phyloP scores from a whole-genome alignment of 2,329 filamentous ascomycete genomes.

The Arachnomyces sp. region DNA sequence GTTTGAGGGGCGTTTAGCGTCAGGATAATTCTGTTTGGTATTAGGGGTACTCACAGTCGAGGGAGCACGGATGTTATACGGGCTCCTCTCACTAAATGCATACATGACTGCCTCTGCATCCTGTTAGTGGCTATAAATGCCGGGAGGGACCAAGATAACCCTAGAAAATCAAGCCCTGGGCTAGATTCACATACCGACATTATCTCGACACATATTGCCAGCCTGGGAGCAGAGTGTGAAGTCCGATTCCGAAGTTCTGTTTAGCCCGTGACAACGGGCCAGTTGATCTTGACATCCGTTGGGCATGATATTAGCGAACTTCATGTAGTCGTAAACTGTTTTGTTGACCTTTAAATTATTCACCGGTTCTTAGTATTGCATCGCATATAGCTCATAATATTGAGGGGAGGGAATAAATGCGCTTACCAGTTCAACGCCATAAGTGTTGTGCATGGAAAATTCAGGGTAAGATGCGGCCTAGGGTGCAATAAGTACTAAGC shows the following conservation, averaged over 20 bases:
- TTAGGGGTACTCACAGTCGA: constrained; percentile 19
- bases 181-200: constrained; percentile 37
- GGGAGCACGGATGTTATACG: constrained; percentile 55
- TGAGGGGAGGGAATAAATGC: neutral
- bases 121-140: neutral
- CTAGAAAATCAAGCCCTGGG: neutral
- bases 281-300: constrained; percentile 55
- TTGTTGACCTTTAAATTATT: constrained; percentile 43
- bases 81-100: constrained; percentile 44
- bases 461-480: constrained; percentile 40
- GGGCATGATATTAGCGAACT: constrained; percentile 53
- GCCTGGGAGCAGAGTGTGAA: constrained; percentile 47
- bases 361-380: no score
- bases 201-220: constrained; percentile 45
- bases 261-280: constrained; percentile 55
- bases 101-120: constrained; percentile 46
- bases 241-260: constrained; percentile 48
- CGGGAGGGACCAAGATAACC: neutral
- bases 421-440: constrained; percentile 40
- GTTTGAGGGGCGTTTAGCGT: constrained; percentile 17
- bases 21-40: no score
- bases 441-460: constrained; percentile 48
- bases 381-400: no score
- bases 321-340: constrained; percentile 51
- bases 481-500: neutral